phyloP scores from a whole-genome alignment of 768 basidiomycete species.

The Flagelloscypha sp. region DNA sequence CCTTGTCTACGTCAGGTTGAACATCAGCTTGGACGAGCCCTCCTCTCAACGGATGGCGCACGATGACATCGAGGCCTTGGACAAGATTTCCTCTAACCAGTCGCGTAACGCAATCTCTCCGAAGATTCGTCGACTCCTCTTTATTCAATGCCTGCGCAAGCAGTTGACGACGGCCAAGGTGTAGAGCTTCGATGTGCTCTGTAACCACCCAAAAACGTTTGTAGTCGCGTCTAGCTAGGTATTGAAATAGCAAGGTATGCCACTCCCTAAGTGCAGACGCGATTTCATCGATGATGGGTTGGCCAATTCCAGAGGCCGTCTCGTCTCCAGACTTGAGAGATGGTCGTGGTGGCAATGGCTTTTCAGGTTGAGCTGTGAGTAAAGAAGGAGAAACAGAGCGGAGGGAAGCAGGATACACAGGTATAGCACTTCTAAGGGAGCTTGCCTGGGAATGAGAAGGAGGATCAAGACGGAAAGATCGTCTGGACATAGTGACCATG shows the following conservation, averaged over 20 bases:
- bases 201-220: slow-evolving; percentile 78
- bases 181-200: slow-evolving; percentile 84
- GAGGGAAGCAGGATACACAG: slow-evolving; percentile 69
- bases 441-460: slow-evolving; percentile 71
- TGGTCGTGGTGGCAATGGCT: slow-evolving; percentile 82
- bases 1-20: slow-evolving; percentile 70
- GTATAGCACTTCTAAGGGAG: slow-evolving; percentile 61
- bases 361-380: slow-evolving; percentile 56
- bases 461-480: slow-evolving; percentile 65
- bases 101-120: slow-evolving; percentile 79
- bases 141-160: slow-evolving; percentile 79
- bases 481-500: slow-evolving; percentile 33
- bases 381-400: slow-evolving; percentile 56
- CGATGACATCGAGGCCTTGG: slow-evolving; percentile 90
- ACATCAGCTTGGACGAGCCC: slow-evolving; percentile 85
- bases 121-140: slow-evolving; percentile 77
- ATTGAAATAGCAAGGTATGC: slow-evolving; percentile 86
- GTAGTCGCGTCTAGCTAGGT: slow-evolving; percentile 85
- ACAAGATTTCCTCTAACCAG: slow-evolving; percentile 87
- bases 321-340: slow-evolving; percentile 95
- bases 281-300: slow-evolving; percentile 96
- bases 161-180: slow-evolving; percentile 85
- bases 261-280: slow-evolving; percentile 95
- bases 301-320: slow-evolving; percentile 69
- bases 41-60: slow-evolving; percentile 91